Base-by-base conservation (phyloP, 176 grass and related monocot species). In the Echinochloa phyllopogon region DNA sequence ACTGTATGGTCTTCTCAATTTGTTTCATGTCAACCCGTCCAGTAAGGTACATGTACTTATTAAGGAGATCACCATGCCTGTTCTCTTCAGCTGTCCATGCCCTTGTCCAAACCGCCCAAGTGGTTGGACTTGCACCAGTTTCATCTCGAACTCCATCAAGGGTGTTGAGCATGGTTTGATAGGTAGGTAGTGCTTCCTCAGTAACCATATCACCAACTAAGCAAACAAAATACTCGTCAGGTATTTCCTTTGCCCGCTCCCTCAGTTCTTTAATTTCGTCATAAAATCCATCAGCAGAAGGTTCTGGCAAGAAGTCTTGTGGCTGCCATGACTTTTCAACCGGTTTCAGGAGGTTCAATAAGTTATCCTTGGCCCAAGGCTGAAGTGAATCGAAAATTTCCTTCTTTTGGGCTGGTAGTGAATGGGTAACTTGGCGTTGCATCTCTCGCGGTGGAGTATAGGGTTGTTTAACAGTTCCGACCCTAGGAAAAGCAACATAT, bases 61-160 rank as follows among this genome's bases (percentile, higher is more conserved):
- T 94, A 27, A 94, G 82, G 55, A 94, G 85, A 81, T 94, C 92
- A 12, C 92, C 92, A 56, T 94, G 92, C 21, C 92, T 89, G 36
- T 94, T 92, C 72, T 94, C 92, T 87, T 94, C 92, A 81, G 92
- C 92, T 6, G 92, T 87, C 92, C 92, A 94, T 72, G 86, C 89
- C 69, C 92, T 88, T 21, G 92, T 86, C 92, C 92, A 94, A 69
- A 94, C 83, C 39, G 92, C 89, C 92, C 92, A 94, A 21, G 83
- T 86, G 64, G 65, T 92, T 86, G 86, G 86, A 60, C 89, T 94
- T 37, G 86, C 89, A 29, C 92, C 92, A 45, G 92, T 94, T 73
- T 94, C 87, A 81, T 94, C 92, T 16, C 80, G 83, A 29, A 94
- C 79, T 47, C 86, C 87, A 60, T 94, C 92, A 70, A 94, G 79